Conservation (phyloP, 768 basidiomycete genomes). For the Mycena venus region DNA sequence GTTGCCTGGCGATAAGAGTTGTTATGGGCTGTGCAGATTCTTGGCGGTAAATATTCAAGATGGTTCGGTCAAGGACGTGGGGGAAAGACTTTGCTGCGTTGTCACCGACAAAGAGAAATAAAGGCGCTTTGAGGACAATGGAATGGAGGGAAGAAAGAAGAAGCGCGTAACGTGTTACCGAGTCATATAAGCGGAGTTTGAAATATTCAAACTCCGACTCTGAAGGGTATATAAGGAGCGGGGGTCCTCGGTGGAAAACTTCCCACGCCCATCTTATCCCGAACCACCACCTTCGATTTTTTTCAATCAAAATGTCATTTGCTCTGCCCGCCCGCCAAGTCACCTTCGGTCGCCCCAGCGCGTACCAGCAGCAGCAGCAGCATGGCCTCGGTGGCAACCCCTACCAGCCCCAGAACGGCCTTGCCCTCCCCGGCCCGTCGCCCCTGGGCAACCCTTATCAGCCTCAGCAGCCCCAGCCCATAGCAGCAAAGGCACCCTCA, state of each 20-base stretch:
- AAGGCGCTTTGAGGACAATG: background rate
- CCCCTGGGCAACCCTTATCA: conserved; percentile 70
- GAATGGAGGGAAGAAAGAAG: background rate
- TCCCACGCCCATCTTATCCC: conserved; percentile 47
- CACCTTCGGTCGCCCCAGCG: conserved; percentile 78
- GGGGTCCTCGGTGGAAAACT: conserved; percentile 27
- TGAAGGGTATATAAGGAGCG: conserved; percentile 60
- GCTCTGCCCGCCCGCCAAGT: conserved; percentile 84
- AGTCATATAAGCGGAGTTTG: no score
- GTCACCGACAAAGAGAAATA: no score
- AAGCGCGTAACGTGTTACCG: no score
- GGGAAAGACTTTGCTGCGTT: no score
- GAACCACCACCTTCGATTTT: conserved; percentile 46
- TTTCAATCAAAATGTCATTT: conserved; percentile 65
- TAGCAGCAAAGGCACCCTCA: conserved; percentile 45
- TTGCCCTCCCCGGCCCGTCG: conserved; percentile 66
- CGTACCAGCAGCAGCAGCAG: conserved; percentile 49
- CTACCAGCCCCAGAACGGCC: conserved; percentile 56
- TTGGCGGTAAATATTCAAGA: no score
- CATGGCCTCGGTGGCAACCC: conserved; percentile 68
- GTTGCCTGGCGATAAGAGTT: background rate
- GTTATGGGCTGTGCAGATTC: background rate
- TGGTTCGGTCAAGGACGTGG: no score
- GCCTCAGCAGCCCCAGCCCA: conserved; percentile 46
- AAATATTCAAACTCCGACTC: no score